phyloP scores from a whole-genome alignment of 2,329 filamentous ascomycete species.

The Thermoascus crustaceus region DNA sequence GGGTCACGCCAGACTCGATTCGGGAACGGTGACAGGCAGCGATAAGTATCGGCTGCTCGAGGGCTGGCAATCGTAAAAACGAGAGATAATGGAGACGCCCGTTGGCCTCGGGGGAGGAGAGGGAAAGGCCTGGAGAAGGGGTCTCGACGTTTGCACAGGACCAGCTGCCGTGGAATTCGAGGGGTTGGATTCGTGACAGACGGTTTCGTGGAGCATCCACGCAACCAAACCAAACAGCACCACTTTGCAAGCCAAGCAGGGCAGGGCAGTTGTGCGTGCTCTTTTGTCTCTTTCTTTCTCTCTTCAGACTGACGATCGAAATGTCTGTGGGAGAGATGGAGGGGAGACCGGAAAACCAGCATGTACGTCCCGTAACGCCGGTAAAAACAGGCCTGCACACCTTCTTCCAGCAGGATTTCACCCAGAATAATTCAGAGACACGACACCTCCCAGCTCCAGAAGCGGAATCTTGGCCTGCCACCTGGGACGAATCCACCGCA shows the following conservation, averaged over 20 bases:
- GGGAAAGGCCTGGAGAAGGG: too few relatives aligned
- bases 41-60: not conserved
- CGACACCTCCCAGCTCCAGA: not conserved
- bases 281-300: not conserved
- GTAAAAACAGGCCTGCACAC: too few relatives aligned
- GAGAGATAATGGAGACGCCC: too few relatives aligned
- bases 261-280: not conserved
- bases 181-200: not conserved
- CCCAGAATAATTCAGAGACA: too few relatives aligned
- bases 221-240: not conserved
- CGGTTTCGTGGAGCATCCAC: conserved; percentile 1
- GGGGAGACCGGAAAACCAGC: too few relatives aligned
- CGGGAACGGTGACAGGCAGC: not conserved
- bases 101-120: too few relatives aligned
- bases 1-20: too few relatives aligned
- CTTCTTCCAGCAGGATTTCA: too few relatives aligned
- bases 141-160: not conserved
- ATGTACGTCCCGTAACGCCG: too few relatives aligned
- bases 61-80: too few relatives aligned
- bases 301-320: not conserved
- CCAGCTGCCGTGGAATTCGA: conserved; percentile 1
- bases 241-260: not conserved
- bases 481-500: not conserved
- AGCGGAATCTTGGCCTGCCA: not conserved
- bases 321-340: too few relatives aligned